These are phyloP conservation scores for Penicillium soppii DNA, from an alignment of 495 filamentous ascomycete species.

Conservation along the genomic window DNA sequence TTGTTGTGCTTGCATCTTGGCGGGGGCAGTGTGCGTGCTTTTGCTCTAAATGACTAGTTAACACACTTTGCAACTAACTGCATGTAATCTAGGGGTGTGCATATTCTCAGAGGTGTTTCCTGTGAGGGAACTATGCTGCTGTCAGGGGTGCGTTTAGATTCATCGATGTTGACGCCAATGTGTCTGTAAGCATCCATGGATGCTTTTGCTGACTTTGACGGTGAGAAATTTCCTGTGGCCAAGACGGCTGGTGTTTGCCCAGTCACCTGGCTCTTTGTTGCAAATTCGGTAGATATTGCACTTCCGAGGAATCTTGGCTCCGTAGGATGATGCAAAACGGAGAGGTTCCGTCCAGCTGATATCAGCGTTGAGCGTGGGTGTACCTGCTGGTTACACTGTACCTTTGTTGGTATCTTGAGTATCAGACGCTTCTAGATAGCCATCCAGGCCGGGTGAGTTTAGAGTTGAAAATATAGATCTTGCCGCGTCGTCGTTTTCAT, in stretches of 20 bases:
- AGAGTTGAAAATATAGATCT: too few species aligned
- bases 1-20: conserved; percentile 14
- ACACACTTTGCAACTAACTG: conserved; percentile 3
- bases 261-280: neutral
- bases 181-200: neutral
- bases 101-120: neutral
- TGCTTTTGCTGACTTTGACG: neutral
- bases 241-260: neutral
- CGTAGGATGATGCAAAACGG: neutral
- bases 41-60: neutral
- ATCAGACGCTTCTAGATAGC: too few species aligned
- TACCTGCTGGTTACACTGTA: conserved; percentile 5
- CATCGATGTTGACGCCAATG: neutral
- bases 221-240: conserved; percentile 3
- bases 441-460: too few species aligned
- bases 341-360: neutral
- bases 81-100: neutral
- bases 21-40: conserved; percentile 18
- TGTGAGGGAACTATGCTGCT: conserved; percentile 1
- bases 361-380: neutral
- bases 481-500: too few species aligned
- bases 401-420: neutral
- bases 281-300: conserved; percentile 1
- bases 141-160: neutral
- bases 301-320: conserved; percentile 4